phyloP scores from a whole-genome alignment of 169 alveolate genomes.

The Eimeria acervulina region DNA sequence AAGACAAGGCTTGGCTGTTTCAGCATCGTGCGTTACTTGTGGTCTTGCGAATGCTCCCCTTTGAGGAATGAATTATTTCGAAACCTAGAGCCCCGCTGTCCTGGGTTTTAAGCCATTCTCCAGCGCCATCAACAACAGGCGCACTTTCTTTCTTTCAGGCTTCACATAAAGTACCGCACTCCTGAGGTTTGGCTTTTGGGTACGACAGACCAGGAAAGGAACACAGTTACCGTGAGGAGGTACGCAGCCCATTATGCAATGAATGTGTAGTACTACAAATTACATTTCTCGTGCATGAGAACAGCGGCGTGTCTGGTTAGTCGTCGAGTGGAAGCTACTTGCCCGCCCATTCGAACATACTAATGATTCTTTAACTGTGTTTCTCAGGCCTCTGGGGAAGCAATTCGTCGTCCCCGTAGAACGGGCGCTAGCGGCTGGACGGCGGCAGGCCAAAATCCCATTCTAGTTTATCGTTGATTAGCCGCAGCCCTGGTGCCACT shows the following conservation, averaged over 20 bases:
- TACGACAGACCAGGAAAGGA: constrained; percentile 57
- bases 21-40: not conserved
- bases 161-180: constrained; percentile 13
- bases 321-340: not conserved
- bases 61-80: not conserved
- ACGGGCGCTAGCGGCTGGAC: constrained; percentile 38
- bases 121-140: not conserved
- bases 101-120: not conserved
- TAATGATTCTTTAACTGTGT: not conserved
- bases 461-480: not conserved
- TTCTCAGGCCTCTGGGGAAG: constrained; percentile 31
- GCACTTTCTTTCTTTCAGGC: not conserved
- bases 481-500: not conserved
- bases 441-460: constrained; percentile 59
- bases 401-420: constrained; percentile 5
- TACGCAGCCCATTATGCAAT: not conserved
- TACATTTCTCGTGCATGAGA: not conserved
- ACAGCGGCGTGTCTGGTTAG: not conserved
- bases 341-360: not conserved
- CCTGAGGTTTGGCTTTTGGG: constrained; percentile 65
- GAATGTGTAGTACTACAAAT: not conserved
- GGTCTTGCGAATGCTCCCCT: not conserved
- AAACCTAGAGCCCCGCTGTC: not conserved
- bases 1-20: not conserved
- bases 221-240: constrained; percentile 69